phyloP scores from a whole-genome alignment of 805 yeast genomes.

The Diddensiella caesifluorescens region DNA sequence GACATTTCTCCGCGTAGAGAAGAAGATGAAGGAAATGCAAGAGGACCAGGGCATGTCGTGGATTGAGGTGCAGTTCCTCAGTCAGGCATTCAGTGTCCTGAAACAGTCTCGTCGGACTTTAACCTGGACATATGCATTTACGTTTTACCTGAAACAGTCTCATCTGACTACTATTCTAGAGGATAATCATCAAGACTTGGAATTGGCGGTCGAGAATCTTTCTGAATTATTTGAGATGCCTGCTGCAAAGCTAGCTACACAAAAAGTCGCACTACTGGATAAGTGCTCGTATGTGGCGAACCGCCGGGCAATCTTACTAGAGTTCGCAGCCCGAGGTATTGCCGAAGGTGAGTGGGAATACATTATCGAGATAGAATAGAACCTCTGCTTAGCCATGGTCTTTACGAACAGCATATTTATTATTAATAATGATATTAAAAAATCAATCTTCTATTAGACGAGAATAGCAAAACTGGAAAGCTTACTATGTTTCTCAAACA shows the following conservation, averaged over 20 bases:
- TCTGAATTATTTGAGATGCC: constrained; percentile 52
- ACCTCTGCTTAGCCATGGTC: too few relatives aligned
- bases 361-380: too few relatives aligned
- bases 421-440: background rate
- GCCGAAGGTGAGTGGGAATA: constrained; percentile 35
- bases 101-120: constrained; percentile 67
- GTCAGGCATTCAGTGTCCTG: constrained; percentile 62
- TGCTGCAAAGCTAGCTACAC: constrained; percentile 31
- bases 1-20: constrained; percentile 58
- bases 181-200: constrained; percentile 59
- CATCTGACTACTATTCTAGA: constrained; percentile 62
- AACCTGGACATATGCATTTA: constrained; percentile 87
- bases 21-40: constrained; percentile 60
- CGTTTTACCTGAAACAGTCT: constrained; percentile 55
- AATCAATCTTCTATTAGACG: too few relatives aligned
- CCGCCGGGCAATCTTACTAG: constrained; percentile 40
- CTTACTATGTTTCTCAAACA: too few relatives aligned
- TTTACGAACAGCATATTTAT: too few relatives aligned
- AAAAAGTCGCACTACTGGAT: constrained; percentile 38
- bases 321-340: constrained; percentile 41
- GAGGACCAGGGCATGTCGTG: constrained; percentile 62
- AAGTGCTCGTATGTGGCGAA: constrained; percentile 39
- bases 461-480: too few relatives aligned
- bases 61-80: constrained; percentile 82
- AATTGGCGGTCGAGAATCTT: constrained; percentile 62